A percentile compares a stretch with the other conserved stretches of the same genome.
Evolutionary conservation across 2,329 filamentous ascomycete species (phyloP).

Genomic region (Curvularia verruculosa): DNA sequence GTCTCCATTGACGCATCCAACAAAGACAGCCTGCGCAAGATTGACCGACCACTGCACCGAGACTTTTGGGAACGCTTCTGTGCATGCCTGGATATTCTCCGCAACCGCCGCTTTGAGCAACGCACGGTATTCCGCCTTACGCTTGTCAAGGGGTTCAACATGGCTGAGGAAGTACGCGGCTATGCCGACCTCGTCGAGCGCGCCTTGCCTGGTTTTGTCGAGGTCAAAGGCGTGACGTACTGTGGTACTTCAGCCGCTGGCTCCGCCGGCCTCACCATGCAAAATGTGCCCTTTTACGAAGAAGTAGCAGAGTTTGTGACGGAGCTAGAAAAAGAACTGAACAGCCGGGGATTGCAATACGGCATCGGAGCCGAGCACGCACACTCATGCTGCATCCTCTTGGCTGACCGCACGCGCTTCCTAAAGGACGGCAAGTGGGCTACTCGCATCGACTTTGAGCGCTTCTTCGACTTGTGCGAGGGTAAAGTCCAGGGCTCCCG

Average conservation of each 20-base stretch:
- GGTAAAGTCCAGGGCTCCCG: conserved; percentile 49
- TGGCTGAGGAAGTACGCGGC: conserved; percentile 88
- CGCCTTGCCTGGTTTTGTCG: conserved; percentile 87
- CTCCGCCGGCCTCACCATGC: conserved; percentile 89
- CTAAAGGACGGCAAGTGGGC: conserved; percentile 80
- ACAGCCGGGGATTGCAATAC: conserved; percentile 74
- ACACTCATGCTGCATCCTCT: conserved; percentile 89
- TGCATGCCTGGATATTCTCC: conserved; percentile 85
- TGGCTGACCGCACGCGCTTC: conserved; percentile 80
- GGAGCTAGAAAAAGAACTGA: conserved; percentile 72
- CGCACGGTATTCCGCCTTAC: conserved; percentile 94
- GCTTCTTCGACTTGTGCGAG: conserved; percentile 85
- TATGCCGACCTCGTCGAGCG: conserved; percentile 89
- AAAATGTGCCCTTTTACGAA: conserved; percentile 94
- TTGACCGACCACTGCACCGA: conserved; percentile 89
- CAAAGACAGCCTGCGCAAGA: conserved; percentile 81
- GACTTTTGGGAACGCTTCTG: conserved; percentile 98
- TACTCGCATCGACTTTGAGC: conserved; percentile 86
- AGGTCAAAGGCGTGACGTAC: conserved; percentile 96
- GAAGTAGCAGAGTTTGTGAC: conserved; percentile 84
- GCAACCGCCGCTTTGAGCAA: conserved; percentile 81
- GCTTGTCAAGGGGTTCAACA: conserved; percentile 96
- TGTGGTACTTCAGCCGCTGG: conserved; percentile 88
- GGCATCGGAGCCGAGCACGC: conserved; percentile 95
- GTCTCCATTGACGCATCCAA: conserved; percentile 96